These are phyloP conservation scores for Ogataea dorogensis DNA, from an alignment of 805 yeast genomes.

Conservation along the genomic window DNA sequence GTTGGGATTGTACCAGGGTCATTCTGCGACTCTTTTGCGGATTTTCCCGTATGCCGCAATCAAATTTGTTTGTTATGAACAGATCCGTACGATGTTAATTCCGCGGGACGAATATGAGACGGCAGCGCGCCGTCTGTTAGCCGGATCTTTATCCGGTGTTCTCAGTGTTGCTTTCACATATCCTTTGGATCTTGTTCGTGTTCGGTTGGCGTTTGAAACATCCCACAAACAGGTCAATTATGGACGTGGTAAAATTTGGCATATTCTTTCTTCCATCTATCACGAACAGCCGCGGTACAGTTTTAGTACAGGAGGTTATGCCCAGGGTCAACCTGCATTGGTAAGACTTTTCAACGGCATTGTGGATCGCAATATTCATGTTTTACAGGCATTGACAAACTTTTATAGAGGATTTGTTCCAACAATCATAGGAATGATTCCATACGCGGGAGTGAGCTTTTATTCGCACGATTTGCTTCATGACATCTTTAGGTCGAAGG, in stretches of 20 bases:
- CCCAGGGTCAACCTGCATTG: conserved; percentile 30
- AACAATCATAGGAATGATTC: conserved; percentile 92
- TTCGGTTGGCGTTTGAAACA: conserved; percentile 88
- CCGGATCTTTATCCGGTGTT: conserved; percentile 91
- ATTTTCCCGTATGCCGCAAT: conserved; percentile 97
- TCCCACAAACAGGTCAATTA: conserved; percentile 29
- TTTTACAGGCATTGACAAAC: conserved; percentile 48
- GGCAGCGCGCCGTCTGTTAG: conserved; percentile 70
- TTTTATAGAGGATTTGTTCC: conserved; percentile 95
- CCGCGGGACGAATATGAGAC: conserved; percentile 77
- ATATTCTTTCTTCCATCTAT: conserved; percentile 31
- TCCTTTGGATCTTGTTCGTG: conserved; percentile 88
- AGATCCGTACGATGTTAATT: conserved; percentile 74
- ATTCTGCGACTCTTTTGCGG: conserved; percentile 85
- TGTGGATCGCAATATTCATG: conserved; percentile 34
- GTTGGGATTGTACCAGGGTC: conserved; percentile 88
- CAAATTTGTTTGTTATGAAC: conserved; percentile 95
- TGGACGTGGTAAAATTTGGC: conserved; percentile 33
- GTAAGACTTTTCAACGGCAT: conserved; percentile 31
- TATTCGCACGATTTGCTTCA: conserved; percentile 90
- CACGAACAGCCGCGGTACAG: conserved; percentile 34
- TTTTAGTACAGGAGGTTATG: conserved; percentile 31
- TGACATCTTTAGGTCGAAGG: conserved; percentile 71
- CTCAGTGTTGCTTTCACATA: conserved; percentile 85
- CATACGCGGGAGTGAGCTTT: conserved; percentile 97